Percentiles rank a stretch among this genome's conserved stretches.
Conservation (phyloP, 768 basidiomycete species). For the Mycena albidolilacea region DNA sequence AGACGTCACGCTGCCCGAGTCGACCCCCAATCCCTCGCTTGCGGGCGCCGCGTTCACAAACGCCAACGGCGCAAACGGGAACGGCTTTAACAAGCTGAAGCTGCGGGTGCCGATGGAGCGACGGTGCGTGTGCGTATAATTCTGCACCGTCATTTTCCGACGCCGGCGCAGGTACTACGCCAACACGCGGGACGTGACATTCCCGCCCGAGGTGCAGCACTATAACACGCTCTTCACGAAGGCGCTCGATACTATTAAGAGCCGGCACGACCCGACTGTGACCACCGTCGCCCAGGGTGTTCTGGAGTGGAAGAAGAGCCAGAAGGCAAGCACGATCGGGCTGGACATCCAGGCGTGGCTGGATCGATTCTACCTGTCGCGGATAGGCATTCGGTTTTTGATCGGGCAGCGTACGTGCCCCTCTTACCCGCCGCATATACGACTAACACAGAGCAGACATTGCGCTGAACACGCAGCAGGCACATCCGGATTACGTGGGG, state of each 20-base stretch:
- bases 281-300: conserved; percentile 98
- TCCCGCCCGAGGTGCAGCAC: conserved; percentile 95
- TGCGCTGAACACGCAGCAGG: conserved; percentile 91
- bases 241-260: conserved; percentile 90
- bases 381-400: conserved; percentile 96
- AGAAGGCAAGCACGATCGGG: conserved; percentile 79
- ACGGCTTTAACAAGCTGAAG: conserved; percentile 70
- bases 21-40: conserved; percentile 85
- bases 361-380: conserved; percentile 96
- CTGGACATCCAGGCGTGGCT: conserved; percentile 95
- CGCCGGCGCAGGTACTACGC: conserved; percentile 82
- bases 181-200: conserved; percentile 74
- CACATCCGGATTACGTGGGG: conserved; percentile 94
- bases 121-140: conserved; percentile 63
- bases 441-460: conserved; percentile 72
- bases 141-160: conserved; percentile 24
- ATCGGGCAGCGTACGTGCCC: conserved; percentile 90
- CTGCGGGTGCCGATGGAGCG: conserved; percentile 89
- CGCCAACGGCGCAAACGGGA: conserved; percentile 51
- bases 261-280: conserved; percentile 96
- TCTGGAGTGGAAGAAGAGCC: conserved; percentile 92
- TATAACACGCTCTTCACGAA: conserved; percentile 95
- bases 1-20: conserved; percentile 73
- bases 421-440: conserved; percentile 7
- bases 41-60: conserved; percentile 39